Evolutionary conservation across 2,329 filamentous ascomycete species (phyloP).

Genomic region (Colletotrichum sp.): DNA sequence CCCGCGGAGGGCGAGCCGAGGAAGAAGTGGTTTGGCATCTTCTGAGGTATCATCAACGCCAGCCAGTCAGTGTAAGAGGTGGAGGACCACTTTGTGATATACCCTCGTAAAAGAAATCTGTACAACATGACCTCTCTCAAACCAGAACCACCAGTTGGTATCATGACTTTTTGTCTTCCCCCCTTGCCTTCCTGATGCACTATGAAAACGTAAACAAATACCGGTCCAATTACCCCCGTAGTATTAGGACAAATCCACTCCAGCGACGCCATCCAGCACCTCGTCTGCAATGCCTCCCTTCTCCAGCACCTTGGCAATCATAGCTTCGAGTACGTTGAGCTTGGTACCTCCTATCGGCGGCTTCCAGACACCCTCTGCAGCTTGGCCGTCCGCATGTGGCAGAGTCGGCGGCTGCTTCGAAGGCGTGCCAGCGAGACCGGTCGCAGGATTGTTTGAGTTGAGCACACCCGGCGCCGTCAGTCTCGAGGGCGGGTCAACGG

Average conservation of each 20-base stretch:
- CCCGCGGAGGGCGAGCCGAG: conserved; percentile 33
- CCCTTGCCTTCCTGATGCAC: neutral
- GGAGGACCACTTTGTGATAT: conserved; percentile 9
- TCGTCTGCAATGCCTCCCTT: conserved; percentile 84
- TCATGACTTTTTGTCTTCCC: conserved; percentile 9
- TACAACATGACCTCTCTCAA: conserved; percentile 13
- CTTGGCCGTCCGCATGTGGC: conserved; percentile 55
- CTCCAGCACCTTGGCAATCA: conserved; percentile 79
- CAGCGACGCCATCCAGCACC: conserved; percentile 80
- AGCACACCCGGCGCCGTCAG: conserved; percentile 74
- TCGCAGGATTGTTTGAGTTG: conserved; percentile 65
- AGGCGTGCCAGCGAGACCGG: conserved; percentile 40
- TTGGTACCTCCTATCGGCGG: conserved; percentile 85
- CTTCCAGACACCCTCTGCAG: conserved; percentile 80
- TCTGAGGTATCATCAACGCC: conserved; percentile 48
- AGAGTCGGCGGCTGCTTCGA: conserved; percentile 44
- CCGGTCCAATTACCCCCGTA: neutral
- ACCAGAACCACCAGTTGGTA: conserved; percentile 13
- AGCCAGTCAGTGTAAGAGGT: neutral
- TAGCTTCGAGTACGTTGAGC: conserved; percentile 71
- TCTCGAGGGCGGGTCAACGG: conserved; percentile 76
- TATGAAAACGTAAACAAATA: neutral
- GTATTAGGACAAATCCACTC: conserved; percentile 68
- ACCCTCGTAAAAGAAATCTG: conserved; percentile 10
- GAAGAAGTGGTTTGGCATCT: conserved; percentile 88